Conservation (phyloP, 176 grass and related monocot genomes). For the Chloris gayana region DNA sequence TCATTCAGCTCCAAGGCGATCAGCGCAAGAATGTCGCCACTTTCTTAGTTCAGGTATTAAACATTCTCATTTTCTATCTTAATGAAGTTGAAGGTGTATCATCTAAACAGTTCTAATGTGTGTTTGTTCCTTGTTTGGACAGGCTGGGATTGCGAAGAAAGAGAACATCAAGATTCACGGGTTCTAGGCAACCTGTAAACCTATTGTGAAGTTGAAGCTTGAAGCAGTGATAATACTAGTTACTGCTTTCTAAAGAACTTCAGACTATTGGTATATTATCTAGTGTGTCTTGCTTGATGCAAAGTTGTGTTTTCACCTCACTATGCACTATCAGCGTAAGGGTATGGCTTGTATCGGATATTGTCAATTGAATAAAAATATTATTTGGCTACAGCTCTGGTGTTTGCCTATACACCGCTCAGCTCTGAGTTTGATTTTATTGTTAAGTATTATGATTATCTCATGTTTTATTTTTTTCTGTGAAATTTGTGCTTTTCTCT, state of each 20-base stretch:
- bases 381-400: conserved; percentile 9
- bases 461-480: background rate
- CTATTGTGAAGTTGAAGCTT: conserved; percentile 39
- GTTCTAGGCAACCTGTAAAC: conserved; percentile 45
- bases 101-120: background rate
- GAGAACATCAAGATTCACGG: conserved; percentile 84
- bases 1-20: conserved; percentile 83
- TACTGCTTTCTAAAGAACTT: conserved; percentile 25
- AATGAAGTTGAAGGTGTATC: background rate
- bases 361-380: conserved; percentile 41
- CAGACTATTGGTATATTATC: conserved; percentile 22
- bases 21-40: conserved; percentile 79
- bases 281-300: conserved; percentile 52
- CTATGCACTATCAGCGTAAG: conserved; percentile 17
- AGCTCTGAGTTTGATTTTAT: background rate
- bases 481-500: background rate
- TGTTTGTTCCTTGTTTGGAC: background rate
- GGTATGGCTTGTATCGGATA: conserved; percentile 39
- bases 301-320: conserved; percentile 42
- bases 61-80: background rate
- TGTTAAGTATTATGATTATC: background rate
- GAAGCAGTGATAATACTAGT: conserved; percentile 32
- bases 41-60: conserved; percentile 69
- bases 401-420: background rate
- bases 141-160: conserved; percentile 82